Conservation (phyloP, 2,329 filamentous ascomycete genomes). For the Hortaea werneckii region DNA sequence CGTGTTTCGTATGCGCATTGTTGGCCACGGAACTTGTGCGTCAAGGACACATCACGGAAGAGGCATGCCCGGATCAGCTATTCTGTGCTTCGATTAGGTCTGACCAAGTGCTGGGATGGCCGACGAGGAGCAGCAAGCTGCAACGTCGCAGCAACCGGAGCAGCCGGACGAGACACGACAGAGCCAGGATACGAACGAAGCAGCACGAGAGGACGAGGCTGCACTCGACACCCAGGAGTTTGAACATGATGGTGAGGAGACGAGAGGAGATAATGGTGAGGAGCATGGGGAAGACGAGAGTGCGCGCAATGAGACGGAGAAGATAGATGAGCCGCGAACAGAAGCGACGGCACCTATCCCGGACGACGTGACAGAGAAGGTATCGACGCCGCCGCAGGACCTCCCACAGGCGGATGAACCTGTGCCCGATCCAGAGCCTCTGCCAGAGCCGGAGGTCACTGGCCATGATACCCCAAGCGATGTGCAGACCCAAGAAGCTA, state of each 20-base stretch:
- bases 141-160: slow-evolving; percentile 9
- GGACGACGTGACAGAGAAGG: slow-evolving; percentile 2
- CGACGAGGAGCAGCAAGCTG: slow-evolving; percentile 14
- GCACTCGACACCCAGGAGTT: background rate
- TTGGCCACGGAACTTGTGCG: too few relatives aligned
- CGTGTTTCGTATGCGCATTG: too few relatives aligned
- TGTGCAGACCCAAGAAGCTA: background rate
- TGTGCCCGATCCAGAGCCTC: background rate
- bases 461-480: background rate
- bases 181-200: too few relatives aligned
- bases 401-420: background rate
- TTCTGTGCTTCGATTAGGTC: background rate
- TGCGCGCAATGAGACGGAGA: slow-evolving; percentile 1
- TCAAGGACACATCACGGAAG: too few relatives aligned
- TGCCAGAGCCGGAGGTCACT: background rate
- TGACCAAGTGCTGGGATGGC: slow-evolving; percentile 24
- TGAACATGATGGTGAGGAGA: background rate
- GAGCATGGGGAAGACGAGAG: slow-evolving; percentile 2
- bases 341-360: background rate
- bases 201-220: too few relatives aligned
- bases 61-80: background rate
- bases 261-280: background rate
- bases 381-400: slow-evolving; percentile 3
- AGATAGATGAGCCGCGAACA: background rate
- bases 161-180: slow-evolving; percentile 10